Evolutionary conservation across 345 rosid species (phyloP).

Genomic region (Gossypium mustelinum): DNA sequence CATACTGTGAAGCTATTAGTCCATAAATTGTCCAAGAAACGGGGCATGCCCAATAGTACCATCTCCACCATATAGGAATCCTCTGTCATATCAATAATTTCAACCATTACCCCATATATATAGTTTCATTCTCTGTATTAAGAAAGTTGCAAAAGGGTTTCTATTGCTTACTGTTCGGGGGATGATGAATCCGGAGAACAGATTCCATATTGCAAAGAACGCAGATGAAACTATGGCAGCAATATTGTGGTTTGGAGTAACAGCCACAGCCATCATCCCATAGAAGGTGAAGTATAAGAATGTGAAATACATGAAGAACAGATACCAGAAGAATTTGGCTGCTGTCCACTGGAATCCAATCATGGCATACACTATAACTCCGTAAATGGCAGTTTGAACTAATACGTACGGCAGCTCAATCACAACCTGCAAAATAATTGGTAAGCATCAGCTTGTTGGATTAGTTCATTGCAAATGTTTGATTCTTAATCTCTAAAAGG

Average conservation of each 20-base stretch:
- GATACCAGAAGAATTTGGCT: slow-evolving; percentile 52
- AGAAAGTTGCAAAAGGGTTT: not conserved
- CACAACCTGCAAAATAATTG: slow-evolving; percentile 30
- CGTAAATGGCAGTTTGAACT: slow-evolving; percentile 44
- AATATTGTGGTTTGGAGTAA: slow-evolving; percentile 54
- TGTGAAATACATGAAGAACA: slow-evolving; percentile 59
- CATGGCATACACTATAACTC: slow-evolving; percentile 54
- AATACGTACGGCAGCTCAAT: slow-evolving; percentile 53
- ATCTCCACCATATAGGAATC: slow-evolving; percentile 69
- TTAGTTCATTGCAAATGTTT: not conserved
- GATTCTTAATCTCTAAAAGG: not conserved
- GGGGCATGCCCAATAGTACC: slow-evolving; percentile 58
- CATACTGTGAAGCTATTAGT: slow-evolving; percentile 49
- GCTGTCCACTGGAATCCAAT: slow-evolving; percentile 53
- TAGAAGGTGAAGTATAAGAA: slow-evolving; percentile 54
- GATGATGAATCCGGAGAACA: slow-evolving; percentile 59
- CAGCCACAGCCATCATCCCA: slow-evolving; percentile 63
- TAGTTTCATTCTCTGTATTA: not conserved
- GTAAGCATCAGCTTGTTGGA: not conserved
- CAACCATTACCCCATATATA: not conserved
- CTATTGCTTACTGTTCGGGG: slow-evolving; percentile 40
- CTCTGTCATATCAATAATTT: slow-evolving; percentile 33
- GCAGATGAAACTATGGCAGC: slow-evolving; percentile 47
- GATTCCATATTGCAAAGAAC: slow-evolving; percentile 49
- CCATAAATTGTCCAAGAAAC: slow-evolving; percentile 57